Conservation (phyloP, 768 basidiomycete genomes). For the Boletus coccyginus region DNA sequence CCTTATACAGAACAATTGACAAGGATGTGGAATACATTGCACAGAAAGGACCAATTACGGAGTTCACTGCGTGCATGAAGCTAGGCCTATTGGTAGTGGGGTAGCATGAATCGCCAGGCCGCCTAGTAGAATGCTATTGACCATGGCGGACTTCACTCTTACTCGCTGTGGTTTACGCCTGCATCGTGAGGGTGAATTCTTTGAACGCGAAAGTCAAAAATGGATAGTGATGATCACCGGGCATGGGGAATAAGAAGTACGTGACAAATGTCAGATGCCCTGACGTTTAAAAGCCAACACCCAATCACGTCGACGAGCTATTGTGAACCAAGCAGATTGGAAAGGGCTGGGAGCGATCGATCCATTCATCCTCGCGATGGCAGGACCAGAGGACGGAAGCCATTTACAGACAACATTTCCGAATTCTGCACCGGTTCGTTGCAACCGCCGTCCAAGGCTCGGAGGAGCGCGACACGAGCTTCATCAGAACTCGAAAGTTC, state of each 20-base stretch:
- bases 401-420: neutral
- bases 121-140: too few relatives aligned
- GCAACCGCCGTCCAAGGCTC: neutral
- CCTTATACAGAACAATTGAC: too few relatives aligned
- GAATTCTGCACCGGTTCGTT: neutral
- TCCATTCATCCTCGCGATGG: neutral
- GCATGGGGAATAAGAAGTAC: neutral
- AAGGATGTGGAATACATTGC: too few relatives aligned
- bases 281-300: slow-evolving; percentile 10
- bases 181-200: slow-evolving; percentile 17
- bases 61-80: too few relatives aligned
- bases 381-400: neutral
- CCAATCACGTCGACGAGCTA: slow-evolving; percentile 20
- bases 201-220: neutral
- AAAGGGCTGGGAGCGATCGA: too few relatives aligned
- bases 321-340: neutral
- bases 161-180: slow-evolving; percentile 19
- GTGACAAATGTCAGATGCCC: slow-evolving; percentile 4
- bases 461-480: neutral
- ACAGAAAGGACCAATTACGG: too few relatives aligned
- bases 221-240: neutral
- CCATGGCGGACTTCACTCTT: slow-evolving; percentile 12
- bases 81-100: slow-evolving; percentile 4
- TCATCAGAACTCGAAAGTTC: neutral
- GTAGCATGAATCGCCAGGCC: too few relatives aligned